phyloP scores from a whole-genome alignment of 192 early-diverging fungal species.

The Backusella australiensis region DNA sequence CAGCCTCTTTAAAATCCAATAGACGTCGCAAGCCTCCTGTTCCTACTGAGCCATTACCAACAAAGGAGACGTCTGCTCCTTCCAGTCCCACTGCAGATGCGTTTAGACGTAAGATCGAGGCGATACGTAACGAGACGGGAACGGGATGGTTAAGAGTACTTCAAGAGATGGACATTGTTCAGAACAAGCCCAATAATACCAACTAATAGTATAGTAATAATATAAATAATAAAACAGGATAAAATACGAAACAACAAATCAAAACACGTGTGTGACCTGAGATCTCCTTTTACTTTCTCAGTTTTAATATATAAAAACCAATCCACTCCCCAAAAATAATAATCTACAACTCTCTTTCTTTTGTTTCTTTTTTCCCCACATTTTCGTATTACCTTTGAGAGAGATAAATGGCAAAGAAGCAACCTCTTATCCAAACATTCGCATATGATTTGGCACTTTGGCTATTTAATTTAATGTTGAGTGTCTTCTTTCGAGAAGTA shows the following conservation, averaged over 20 bases:
- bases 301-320: not conserved
- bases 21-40: slow-evolving; percentile 7
- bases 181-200: not conserved
- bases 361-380: not conserved
- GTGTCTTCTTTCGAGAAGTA: slow-evolving; percentile 91
- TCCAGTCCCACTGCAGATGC: slow-evolving; percentile 24
- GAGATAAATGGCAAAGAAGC: slow-evolving; percentile 1
- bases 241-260: not conserved
- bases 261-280: not conserved
- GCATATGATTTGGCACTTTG: slow-evolving; percentile 64
- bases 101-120: slow-evolving; percentile 48
- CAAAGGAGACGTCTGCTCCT: not conserved
- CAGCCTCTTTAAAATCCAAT: slow-evolving; percentile 15
- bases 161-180: slow-evolving; percentile 44
- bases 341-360: not conserved
- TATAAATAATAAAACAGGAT: not conserved
- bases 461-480: slow-evolving; percentile 67
- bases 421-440: not conserved
- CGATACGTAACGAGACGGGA: slow-evolving; percentile 52
- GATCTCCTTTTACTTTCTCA: not conserved
- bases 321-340: not conserved
- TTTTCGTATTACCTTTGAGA: not conserved
- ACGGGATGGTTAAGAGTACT: slow-evolving; percentile 51
- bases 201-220: not conserved
- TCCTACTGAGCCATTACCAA: slow-evolving; percentile 8